Conservation (phyloP, 2,329 filamentous ascomycete species). For the Beauveria bassiana region DNA sequence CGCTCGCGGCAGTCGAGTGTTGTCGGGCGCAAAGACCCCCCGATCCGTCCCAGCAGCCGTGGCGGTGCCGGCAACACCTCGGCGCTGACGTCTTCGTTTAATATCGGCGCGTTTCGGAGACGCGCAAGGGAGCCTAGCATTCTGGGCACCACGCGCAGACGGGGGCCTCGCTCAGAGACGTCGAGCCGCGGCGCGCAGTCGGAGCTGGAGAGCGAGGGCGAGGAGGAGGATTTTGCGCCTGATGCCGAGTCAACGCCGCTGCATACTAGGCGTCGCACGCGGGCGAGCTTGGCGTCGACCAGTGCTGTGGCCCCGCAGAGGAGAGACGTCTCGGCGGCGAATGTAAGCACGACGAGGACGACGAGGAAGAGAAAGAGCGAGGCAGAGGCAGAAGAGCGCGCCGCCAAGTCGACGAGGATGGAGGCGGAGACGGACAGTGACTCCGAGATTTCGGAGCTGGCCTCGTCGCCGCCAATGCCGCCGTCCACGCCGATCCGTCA, state of each 20-base stretch:
- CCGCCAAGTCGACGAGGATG: not conserved
- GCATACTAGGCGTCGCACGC: slow-evolving; percentile 36
- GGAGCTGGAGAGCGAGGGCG: slow-evolving; percentile 36
- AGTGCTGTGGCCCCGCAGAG: not conserved
- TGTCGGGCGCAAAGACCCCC: slow-evolving; percentile 41
- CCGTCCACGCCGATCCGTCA: slow-evolving; percentile 19
- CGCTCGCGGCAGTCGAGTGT: slow-evolving; percentile 43
- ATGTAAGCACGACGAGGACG: slow-evolving; percentile 27
- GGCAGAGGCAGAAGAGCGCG: slow-evolving; percentile 16
- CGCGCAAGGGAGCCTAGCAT: slow-evolving; percentile 55
- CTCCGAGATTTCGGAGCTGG: slow-evolving; percentile 30
- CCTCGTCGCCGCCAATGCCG: slow-evolving; percentile 30
- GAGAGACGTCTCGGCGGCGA: slow-evolving; percentile 18
- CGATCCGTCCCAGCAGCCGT: slow-evolving; percentile 46
- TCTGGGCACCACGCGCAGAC: slow-evolving; percentile 39
- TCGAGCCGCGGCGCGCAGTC: slow-evolving; percentile 25
- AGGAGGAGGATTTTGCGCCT: slow-evolving; percentile 40
- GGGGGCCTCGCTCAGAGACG: slow-evolving; percentile 23
- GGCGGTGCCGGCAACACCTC: slow-evolving; percentile 34
- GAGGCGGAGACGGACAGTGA: slow-evolving; percentile 22
- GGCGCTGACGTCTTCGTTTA: slow-evolving; percentile 42
- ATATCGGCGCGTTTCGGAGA: slow-evolving; percentile 50
- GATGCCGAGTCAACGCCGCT: slow-evolving; percentile 64
- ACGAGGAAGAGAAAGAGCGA: slow-evolving; percentile 51
- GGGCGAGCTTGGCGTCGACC: slow-evolving; percentile 19